Evolutionary conservation across 768 basidiomycete genomes (phyloP).

Genomic region (Serendipita indica): DNA sequence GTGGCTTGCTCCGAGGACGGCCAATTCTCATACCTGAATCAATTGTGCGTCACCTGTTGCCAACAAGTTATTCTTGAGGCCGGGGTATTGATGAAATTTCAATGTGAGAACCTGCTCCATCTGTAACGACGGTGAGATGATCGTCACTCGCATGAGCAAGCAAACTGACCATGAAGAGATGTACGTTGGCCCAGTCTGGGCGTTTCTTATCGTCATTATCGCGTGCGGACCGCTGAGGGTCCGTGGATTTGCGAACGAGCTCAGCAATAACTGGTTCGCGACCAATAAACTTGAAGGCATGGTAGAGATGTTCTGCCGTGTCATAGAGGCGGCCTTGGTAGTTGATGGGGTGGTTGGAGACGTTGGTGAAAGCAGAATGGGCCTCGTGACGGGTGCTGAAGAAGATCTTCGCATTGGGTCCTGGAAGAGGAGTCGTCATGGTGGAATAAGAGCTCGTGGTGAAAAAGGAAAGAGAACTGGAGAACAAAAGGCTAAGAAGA

Average conservation of each 20-base stretch:
- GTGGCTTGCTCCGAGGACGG: not conserved
- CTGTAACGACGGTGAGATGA: not conserved
- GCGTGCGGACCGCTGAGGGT: not conserved
- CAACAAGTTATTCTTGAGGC: not conserved
- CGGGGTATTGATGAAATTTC: not conserved
- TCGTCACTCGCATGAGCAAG: not conserved
- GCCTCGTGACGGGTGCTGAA: not conserved
- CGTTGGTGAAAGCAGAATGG: conserved; percentile 1
- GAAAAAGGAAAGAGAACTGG: not conserved
- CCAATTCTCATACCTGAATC: not conserved
- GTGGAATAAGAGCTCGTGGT: not conserved
- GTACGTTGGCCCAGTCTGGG: not conserved
- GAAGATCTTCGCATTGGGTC: not conserved
- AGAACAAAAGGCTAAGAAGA: not conserved
- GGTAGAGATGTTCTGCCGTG: not conserved
- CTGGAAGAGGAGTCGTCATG: not conserved
- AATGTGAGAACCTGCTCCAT: not conserved
- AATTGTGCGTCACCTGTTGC: not conserved
- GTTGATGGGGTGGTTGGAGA: not conserved
- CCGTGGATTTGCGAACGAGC: not conserved
- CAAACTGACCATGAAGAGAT: not conserved
- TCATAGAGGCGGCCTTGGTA: not conserved
- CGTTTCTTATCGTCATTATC: not conserved
- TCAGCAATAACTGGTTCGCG: not conserved
- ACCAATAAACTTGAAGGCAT: not conserved